phyloP scores from a whole-genome alignment of 768 basidiomycete genomes.

The Amanita brunnescens region DNA sequence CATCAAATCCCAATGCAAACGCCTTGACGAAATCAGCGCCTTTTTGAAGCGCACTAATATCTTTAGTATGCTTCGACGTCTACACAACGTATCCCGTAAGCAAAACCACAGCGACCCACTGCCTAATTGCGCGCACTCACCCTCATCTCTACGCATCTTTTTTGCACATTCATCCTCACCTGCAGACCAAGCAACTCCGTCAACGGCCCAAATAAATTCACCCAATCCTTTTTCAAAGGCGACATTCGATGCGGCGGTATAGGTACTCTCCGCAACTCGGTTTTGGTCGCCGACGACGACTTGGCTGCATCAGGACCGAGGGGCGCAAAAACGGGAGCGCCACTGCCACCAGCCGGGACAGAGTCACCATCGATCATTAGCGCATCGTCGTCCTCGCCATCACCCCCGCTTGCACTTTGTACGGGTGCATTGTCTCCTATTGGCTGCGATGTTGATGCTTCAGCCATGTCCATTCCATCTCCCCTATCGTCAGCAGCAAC shows the following conservation, averaged over 20 bases:
- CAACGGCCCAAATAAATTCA: conserved; percentile 89
- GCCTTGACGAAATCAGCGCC: conserved; percentile 97
- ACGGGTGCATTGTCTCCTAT: background rate
- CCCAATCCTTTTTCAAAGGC: conserved; percentile 93
- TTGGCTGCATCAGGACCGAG: conserved; percentile 47
- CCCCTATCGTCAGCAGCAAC: background rate
- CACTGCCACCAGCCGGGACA: conserved; percentile 49
- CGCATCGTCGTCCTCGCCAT: conserved; percentile 3
- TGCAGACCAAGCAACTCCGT: conserved; percentile 93
- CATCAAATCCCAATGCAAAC: conserved; percentile 89
- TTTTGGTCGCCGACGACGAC: conserved; percentile 70
- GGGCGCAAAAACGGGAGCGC: conserved; percentile 32
- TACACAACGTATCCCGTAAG: conserved; percentile 16
- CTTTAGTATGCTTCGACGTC: conserved; percentile 95
- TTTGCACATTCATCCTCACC: conserved; percentile 93
- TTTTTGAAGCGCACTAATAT: conserved; percentile 88
- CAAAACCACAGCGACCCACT: background rate
- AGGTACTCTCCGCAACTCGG: conserved; percentile 81
- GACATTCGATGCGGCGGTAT: conserved; percentile 98
- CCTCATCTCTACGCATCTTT: conserved; percentile 86
- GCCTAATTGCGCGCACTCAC: conserved; percentile 37
- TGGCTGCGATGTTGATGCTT: background rate
- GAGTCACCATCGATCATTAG: conserved; percentile 46
- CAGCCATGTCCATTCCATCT: conserved; percentile 1
- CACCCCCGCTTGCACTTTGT: background rate